phyloP scores from a whole-genome alignment of 805 yeast species.

The Candida easanensis region DNA sequence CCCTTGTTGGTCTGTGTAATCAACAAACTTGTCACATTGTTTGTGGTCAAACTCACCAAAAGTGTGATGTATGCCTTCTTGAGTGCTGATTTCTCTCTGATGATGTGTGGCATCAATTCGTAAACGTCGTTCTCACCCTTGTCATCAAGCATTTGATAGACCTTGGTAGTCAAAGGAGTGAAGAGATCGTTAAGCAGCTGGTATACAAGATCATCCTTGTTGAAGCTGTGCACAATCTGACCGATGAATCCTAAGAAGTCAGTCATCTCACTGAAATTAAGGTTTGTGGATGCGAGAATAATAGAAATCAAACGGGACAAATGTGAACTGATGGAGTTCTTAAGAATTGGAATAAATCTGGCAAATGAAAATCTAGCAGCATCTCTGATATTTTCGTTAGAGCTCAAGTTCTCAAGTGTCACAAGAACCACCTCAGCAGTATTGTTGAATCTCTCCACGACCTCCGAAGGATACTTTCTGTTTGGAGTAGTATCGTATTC shows the following conservation, averaged over 20 bases:
- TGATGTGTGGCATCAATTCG: conserved; percentile 52
- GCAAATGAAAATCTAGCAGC: conserved; percentile 86
- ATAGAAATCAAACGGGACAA: conserved; percentile 71
- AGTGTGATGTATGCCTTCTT: conserved; percentile 70
- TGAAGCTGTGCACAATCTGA: conserved; percentile 79
- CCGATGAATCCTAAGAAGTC: conserved; percentile 86
- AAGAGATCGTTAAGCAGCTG: conserved; percentile 69
- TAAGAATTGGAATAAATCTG: conserved; percentile 75
- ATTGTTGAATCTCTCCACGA: conserved; percentile 52
- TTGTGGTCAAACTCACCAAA: conserved; percentile 66
- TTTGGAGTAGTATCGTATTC: conserved; percentile 35
- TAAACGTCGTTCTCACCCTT: conserved; percentile 39
- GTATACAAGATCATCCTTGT: conserved; percentile 63
- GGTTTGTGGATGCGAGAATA: conserved; percentile 54
- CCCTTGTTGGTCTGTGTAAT: conserved; percentile 64
- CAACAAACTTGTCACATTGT: conserved; percentile 76
- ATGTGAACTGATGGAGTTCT: conserved; percentile 45
- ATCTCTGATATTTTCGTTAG: conserved; percentile 70
- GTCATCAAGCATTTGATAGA: conserved; percentile 48
- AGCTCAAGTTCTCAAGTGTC: conserved; percentile 72
- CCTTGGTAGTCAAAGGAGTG: conserved; percentile 68
- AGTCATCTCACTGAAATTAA: conserved; percentile 61
- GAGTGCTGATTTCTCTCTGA: conserved; percentile 60
- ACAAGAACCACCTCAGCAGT: conserved; percentile 82
- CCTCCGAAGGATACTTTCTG: conserved; percentile 33